Percentiles rank a stretch among this genome's conserved stretches.
Conservation (phyloP, 2,329 filamentous ascomycete species). For the Diaporthe capsici region DNA sequence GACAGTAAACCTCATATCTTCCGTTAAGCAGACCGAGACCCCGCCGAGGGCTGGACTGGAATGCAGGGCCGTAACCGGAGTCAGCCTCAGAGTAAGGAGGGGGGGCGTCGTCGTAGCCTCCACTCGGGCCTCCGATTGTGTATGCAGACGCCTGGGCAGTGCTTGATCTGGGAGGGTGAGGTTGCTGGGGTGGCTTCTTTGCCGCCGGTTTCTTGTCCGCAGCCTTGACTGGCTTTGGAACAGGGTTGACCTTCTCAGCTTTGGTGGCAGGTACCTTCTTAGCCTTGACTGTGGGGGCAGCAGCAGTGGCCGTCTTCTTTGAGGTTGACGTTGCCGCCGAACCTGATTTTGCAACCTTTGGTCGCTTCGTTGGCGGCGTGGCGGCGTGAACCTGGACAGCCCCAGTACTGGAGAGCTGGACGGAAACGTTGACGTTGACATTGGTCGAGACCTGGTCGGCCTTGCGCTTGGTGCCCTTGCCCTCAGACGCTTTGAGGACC, state of each 20-base stretch:
- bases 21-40: constrained; percentile 60
- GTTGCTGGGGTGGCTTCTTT: constrained; percentile 3
- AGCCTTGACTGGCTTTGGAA: constrained; percentile 15
- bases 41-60: constrained; percentile 36
- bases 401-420: constrained; percentile 45
- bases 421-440: constrained; percentile 48
- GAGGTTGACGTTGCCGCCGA: constrained; percentile 9
- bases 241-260: neutral
- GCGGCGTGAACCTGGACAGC: constrained; percentile 37
- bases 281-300: neutral
- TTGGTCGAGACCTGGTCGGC: constrained; percentile 45
- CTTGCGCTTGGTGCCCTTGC: constrained; percentile 49
- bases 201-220: constrained; percentile 41
- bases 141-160: neutral
- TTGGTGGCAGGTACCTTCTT: constrained; percentile 21
- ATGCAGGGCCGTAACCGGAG: constrained; percentile 39
- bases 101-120: constrained; percentile 1
- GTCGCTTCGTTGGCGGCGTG: constrained; percentile 46
- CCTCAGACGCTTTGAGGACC: constrained; percentile 44
- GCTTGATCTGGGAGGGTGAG: neutral
- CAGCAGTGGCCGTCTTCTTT: constrained; percentile 11
- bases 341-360: constrained; percentile 44
- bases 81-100: constrained; percentile 42
- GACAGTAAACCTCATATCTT: constrained; percentile 56
- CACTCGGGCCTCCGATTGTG: neutral